Evolutionary conservation across 805 yeast species (phyloP), one percentile per base, ranked within the genome.

Genomic region (Ogataea neopini): DNA sequence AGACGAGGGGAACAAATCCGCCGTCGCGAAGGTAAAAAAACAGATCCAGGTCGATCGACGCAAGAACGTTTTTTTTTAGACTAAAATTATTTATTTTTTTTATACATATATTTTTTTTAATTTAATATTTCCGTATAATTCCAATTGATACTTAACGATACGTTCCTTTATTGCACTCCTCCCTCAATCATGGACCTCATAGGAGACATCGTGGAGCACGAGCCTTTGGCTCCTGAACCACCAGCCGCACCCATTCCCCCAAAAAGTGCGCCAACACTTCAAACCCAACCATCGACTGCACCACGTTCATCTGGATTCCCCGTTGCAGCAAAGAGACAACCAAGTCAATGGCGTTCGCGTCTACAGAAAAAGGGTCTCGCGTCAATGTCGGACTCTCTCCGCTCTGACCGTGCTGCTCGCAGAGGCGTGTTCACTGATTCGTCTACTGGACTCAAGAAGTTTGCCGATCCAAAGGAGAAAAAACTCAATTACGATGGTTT

Each of bases 101-200:
- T 37, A 7, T 11, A 22, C 14, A 10, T 11, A 5, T 11, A 6
- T 4, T n/a, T 22, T 9, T 9, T 37, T 20, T 30, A 4, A 3
- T 14, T 29, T 15, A 6, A 13, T 11, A 30, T 6, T 13, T 14
- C 19, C 9, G 23, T n/a, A 14, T 17, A 20, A 34, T 34, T 34
- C 8, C 25, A 22, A 8, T 22, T 22, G 25, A 22, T 22, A 22
- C 8, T 22, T 22, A 8, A 5, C 25, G 25, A 22, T 22, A 5
- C 5, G 8, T 8, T 22, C 25, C 25, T 5, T 22, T 22, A 22
- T 6, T 6, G 25, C 25, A 22, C 28, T 10, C 40, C n/a, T n/a
- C n/a, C n/a, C n/a, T n/a, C n/a, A n/a, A n/a, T n/a, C 13, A 85
- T 85, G 91, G 85, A 84, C 62, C 71, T 84, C 49, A 66, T 86